Conservation (phyloP, 352 stramenopile species). For the Pythium utonaiense region DNA sequence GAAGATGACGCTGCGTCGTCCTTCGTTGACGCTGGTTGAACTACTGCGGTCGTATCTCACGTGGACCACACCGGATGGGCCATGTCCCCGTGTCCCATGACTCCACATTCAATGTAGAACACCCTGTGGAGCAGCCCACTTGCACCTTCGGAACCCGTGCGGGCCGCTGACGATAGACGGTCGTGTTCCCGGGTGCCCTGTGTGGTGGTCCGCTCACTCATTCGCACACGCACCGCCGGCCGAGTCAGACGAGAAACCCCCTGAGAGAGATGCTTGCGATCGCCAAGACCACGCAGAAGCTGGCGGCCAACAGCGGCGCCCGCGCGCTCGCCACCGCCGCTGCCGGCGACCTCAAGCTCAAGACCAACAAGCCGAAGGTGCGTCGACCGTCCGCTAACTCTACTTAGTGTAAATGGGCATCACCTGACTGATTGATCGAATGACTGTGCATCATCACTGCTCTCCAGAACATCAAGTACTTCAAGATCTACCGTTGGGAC, state of each 20-base stretch:
- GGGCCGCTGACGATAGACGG: slow-evolving; percentile 21
- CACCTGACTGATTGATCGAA: not conserved
- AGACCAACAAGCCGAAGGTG: slow-evolving; percentile 74
- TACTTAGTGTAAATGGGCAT: not conserved
- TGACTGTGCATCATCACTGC: not conserved
- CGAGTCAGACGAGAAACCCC: slow-evolving; percentile 11
- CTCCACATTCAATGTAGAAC: slow-evolving; percentile 12
- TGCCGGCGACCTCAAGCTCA: slow-evolving; percentile 68
- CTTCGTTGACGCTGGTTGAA: slow-evolving; percentile 7
- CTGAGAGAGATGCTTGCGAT: slow-evolving; percentile 22
- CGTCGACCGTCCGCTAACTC: slow-evolving; percentile 1
- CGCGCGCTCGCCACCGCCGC: slow-evolving; percentile 56
- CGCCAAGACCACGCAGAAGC: slow-evolving; percentile 25
- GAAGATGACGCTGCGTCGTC: not conserved
- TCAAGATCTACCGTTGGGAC: slow-evolving; percentile 99
- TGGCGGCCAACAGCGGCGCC: slow-evolving; percentile 35
- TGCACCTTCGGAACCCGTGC: slow-evolving; percentile 25
- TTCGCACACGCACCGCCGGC: slow-evolving; percentile 15
- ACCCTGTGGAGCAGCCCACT: slow-evolving; percentile 12
- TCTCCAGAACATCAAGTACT: slow-evolving; percentile 95
- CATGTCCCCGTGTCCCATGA: not conserved
- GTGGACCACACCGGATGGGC: slow-evolving; percentile 19
- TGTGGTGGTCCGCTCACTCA: slow-evolving; percentile 24
- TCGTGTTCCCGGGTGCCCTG: slow-evolving; percentile 18
- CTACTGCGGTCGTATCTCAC: slow-evolving; percentile 1